Percentiles rank a stretch among this genome's conserved stretches.
Evolutionary conservation across 805 yeast species (phyloP).

Genomic region (Kazachstania psychrophila): DNA sequence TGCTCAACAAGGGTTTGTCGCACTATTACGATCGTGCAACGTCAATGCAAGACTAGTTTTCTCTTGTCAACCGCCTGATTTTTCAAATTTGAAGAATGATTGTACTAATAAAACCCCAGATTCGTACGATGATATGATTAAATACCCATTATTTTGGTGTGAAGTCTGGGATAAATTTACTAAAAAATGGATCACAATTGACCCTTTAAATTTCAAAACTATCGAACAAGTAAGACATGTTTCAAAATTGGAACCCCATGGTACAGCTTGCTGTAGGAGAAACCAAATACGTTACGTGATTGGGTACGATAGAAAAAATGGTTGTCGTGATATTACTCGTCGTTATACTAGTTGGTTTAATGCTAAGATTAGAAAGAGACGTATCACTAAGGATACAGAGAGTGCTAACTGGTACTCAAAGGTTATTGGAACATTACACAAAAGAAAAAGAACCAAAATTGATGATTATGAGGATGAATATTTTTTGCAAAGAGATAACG

Average conservation of each 20-base stretch:
- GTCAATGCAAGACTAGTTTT: conserved; percentile 66
- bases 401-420: conserved; percentile 54
- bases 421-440: conserved; percentile 28
- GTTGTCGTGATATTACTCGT: conserved; percentile 74
- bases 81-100: conserved; percentile 34
- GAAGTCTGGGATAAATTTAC: conserved; percentile 82
- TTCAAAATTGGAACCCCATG: conserved; percentile 59
- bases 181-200: conserved; percentile 75
- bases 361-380: conserved; percentile 63
- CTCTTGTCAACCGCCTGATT: conserved; percentile 88
- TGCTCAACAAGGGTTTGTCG: conserved; percentile 81
- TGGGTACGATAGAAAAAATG: conserved; percentile 60
- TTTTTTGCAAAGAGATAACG: conserved; percentile 40
- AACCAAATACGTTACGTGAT: conserved; percentile 66
- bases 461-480: conserved; percentile 32
- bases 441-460: conserved; percentile 22
- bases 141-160: conserved; percentile 79
- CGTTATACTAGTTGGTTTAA: conserved; percentile 65
- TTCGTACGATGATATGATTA: conserved; percentile 11
- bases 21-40: conserved; percentile 59
- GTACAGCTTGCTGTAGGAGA: conserved; percentile 13
- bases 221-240: conserved; percentile 55
- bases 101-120: not conserved
- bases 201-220: conserved; percentile 56
- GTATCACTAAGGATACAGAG: conserved; percentile 53